Conservation (phyloP, 306 rosid species). For the Pyrus communis region DNA sequence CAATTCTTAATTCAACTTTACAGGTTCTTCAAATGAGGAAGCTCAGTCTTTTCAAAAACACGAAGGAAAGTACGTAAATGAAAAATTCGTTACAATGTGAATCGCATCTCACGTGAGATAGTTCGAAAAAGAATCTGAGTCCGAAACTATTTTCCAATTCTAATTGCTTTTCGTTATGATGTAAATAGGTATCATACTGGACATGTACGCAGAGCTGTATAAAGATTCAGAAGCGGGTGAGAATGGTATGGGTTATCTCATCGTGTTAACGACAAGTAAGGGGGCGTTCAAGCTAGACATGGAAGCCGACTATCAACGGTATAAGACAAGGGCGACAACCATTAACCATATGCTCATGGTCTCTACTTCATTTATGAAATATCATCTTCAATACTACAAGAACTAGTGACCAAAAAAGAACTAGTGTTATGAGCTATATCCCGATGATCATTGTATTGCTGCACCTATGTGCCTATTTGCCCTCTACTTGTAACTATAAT, state of each 20-base stretch:
- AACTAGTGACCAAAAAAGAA: background rate
- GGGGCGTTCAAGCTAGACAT: slow-evolving; percentile 86
- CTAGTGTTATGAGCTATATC: background rate
- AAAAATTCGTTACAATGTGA: background rate
- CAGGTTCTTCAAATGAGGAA: slow-evolving; percentile 70
- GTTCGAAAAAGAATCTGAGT: too few species aligned
- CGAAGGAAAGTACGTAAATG: slow-evolving; percentile 47
- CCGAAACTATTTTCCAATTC: too few species aligned
- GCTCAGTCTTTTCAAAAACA: slow-evolving; percentile 52
- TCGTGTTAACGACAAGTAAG: slow-evolving; percentile 59
- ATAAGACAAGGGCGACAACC: slow-evolving; percentile 68
- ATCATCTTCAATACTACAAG: slow-evolving; percentile 13
- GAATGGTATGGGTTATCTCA: slow-evolving; percentile 62
- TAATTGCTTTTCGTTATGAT: too few species aligned
- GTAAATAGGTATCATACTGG: slow-evolving; percentile 27
- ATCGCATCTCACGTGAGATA: too few species aligned
- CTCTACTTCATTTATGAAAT: slow-evolving; percentile 60
- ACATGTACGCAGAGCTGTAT: slow-evolving; percentile 64
- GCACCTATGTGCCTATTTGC: slow-evolving; percentile 1
- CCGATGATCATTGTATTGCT: background rate
- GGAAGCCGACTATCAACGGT: slow-evolving; percentile 57
- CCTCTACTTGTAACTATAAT: background rate
- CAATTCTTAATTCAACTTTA: slow-evolving; percentile 12
- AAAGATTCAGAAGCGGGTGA: slow-evolving; percentile 49
- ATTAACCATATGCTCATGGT: slow-evolving; percentile 69